A percentile compares a stretch with the other conserved stretches of the same genome.
Evolutionary conservation across 768 basidiomycete genomes (phyloP).

Genomic region (Suillus subaureus): DNA sequence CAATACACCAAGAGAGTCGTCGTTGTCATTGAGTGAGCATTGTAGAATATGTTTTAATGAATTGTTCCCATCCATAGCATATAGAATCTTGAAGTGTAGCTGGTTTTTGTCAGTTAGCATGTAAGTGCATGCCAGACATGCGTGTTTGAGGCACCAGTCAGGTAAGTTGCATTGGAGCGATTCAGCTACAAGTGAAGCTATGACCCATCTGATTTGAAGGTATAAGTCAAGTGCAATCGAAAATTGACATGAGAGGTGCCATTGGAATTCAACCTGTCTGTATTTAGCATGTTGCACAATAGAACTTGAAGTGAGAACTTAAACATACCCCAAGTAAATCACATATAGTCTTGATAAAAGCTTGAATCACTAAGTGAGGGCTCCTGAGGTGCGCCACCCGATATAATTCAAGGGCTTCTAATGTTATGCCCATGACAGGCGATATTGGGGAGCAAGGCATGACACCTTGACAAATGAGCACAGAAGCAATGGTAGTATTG

Average conservation of each 20-base stretch:
- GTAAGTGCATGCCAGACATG: conserved; percentile 4
- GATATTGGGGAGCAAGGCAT: conserved; percentile 14
- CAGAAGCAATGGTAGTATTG: neutral
- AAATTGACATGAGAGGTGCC: conserved; percentile 22
- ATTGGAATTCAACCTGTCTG: conserved; percentile 9
- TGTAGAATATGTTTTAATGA: neutral
- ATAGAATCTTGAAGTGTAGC: conserved; percentile 9
- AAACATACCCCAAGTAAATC: conserved; percentile 18
- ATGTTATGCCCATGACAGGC: conserved; percentile 4
- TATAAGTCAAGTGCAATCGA: conserved; percentile 28
- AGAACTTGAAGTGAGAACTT: too few species aligned
- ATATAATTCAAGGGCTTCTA: conserved; percentile 15
- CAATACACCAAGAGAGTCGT: too few species aligned
- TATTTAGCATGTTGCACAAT: neutral
- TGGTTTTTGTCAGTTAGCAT: neutral
- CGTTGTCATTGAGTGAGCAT: too few species aligned
- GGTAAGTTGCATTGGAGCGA: neutral
- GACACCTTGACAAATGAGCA: conserved; percentile 9
- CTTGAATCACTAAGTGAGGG: conserved; percentile 22
- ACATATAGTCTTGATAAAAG: conserved; percentile 17
- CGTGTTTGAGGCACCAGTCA: conserved; percentile 11
- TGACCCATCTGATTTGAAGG: conserved; percentile 20
- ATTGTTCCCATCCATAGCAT: conserved; percentile 16
- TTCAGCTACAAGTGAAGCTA: conserved; percentile 14
- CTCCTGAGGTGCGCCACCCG: conserved; percentile 8